Evolutionary conservation across 768 basidiomycete genomes (phyloP).

Genomic region (Phlegmacium glaucopus): DNA sequence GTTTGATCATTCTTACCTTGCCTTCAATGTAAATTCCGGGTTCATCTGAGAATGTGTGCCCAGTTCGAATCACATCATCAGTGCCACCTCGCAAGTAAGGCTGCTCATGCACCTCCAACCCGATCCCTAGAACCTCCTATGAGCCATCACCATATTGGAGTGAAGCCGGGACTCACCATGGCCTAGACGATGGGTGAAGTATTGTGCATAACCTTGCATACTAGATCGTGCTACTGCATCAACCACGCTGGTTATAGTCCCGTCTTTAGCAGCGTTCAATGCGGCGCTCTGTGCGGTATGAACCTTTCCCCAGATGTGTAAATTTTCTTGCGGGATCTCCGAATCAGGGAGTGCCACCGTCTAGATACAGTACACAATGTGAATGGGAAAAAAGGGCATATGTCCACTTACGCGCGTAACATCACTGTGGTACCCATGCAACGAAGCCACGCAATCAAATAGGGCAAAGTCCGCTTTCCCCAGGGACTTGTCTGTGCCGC

Average conservation of each 20-base stretch:
- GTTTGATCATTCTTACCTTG: constrained; percentile 30
- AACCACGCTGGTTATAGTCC: constrained; percentile 48
- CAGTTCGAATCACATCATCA: constrained; percentile 49
- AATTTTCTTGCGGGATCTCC: constrained; percentile 48
- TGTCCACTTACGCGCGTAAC: constrained; percentile 61
- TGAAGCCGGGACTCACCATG: constrained; percentile 48
- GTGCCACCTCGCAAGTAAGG: constrained; percentile 79
- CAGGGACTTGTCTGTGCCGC: constrained; percentile 65
- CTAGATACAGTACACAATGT: constrained; percentile 21
- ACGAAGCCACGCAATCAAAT: constrained; percentile 68
- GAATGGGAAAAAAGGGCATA: neutral
- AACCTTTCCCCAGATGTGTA: constrained; percentile 63
- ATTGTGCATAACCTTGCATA: constrained; percentile 47
- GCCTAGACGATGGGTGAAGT: constrained; percentile 81
- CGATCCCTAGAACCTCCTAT: constrained; percentile 54
- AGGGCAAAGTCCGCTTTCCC: constrained; percentile 60
- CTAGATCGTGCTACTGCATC: constrained; percentile 59
- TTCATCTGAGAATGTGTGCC: constrained; percentile 81
- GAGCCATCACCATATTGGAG: neutral
- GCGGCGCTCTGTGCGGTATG: constrained; percentile 61
- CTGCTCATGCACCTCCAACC: constrained; percentile 77
- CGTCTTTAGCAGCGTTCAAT: constrained; percentile 41
- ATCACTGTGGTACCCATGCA: constrained; percentile 77
- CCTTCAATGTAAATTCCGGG: constrained; percentile 75
- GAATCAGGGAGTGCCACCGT: constrained; percentile 66